phyloP scores from a whole-genome alignment of 257 asterid species.

The Solanum bukasovii region DNA sequence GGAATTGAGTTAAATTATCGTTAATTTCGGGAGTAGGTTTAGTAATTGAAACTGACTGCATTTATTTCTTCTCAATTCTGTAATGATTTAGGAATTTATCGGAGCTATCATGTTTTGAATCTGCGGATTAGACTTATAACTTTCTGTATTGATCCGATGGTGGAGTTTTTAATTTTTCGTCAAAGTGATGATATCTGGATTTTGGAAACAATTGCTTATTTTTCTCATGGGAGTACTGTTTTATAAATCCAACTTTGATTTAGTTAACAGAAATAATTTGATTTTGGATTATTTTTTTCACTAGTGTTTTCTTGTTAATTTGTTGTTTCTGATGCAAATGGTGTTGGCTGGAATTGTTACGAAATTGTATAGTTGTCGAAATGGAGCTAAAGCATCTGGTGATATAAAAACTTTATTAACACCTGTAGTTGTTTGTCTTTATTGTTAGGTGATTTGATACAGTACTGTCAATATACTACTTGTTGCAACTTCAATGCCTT shows the following conservation, averaged over 20 bases:
- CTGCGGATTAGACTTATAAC: background rate
- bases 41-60: background rate
- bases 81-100: background rate
- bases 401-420: background rate
- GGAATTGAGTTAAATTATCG: background rate
- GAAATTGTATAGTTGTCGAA: background rate
- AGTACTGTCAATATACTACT: background rate
- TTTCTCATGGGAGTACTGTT: background rate
- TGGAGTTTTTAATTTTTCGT: background rate
- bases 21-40: background rate
- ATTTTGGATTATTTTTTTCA: background rate
- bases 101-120: background rate
- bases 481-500: constrained; percentile 51
- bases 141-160: background rate
- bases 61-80: background rate
- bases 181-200: background rate
- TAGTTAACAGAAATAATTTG: background rate
- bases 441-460: background rate
- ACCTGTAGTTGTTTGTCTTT: background rate
- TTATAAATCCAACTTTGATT: background rate
- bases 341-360: background rate
- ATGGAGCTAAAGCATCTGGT: background rate
- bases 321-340: background rate
- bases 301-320: background rate
- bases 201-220: background rate